Conservation (phyloP, 169 alveolate genomes). For the Haemoproteus tartakovskyi region DNA sequence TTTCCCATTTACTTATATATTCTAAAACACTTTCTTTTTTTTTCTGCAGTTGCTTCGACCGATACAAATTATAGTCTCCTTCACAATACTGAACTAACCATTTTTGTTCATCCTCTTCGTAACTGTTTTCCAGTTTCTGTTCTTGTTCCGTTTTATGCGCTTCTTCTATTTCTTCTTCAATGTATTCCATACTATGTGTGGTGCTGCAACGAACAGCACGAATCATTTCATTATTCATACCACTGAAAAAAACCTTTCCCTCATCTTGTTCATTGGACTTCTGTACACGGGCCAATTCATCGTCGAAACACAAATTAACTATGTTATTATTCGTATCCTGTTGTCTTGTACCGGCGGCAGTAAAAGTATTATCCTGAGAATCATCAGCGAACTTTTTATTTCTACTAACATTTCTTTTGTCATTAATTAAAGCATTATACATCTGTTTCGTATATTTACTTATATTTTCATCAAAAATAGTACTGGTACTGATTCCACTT, state of each 20-base stretch:
- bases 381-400: no score
- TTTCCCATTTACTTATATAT: background rate
- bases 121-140: background rate
- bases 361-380: no score
- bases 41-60: slow-evolving; percentile 31
- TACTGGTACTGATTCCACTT: no score
- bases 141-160: no score
- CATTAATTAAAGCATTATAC: background rate
- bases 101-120: slow-evolving; percentile 37
- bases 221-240: no score
- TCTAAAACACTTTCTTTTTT: slow-evolving; percentile 7
- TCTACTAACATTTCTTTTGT: background rate
- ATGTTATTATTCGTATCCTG: background rate
- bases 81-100: slow-evolving; percentile 59
- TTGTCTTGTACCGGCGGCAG: no score
- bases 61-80: slow-evolving; percentile 56
- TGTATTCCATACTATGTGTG: no score
- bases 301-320: slow-evolving; percentile 44
- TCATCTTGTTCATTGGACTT: no score
- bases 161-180: no score
- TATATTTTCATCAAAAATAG: background rate
- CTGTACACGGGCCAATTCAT: slow-evolving; percentile 52
- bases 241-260: no score
- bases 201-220: no score
- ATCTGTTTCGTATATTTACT: slow-evolving; percentile 3